Evolutionary conservation across 108 stramenopile species (phyloP), one percentile per base, ranked within the genome.

Genomic region (Discostella pseudostelligera): DNA sequence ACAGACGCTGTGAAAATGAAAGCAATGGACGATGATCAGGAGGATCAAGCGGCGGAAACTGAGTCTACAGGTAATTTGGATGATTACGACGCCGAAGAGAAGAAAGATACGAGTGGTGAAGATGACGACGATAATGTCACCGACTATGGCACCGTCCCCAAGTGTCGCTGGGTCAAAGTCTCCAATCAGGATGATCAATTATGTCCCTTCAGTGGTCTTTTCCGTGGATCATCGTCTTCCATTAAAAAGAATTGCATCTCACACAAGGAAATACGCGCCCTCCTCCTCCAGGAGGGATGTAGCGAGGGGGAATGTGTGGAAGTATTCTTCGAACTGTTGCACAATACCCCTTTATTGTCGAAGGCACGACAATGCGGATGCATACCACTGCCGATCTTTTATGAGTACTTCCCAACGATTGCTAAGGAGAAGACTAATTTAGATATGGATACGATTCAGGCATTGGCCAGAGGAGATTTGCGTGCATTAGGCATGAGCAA

Each of bases 281-380:
- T 79, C 2, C 55, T 88, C 24, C 0, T 49, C 9, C 69, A 56
- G 24, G 43, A 74, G 37, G 78, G 75, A 4, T 82, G 78, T 50
- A 56, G 58, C 40, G 57, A 77, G 2, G 58, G 64, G 51, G 83
- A 85, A 71, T 76, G 81, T 11, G 74, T 81, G 20, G 72, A 79
- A 45, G 70, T 83, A 1, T 84, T 82, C 63, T 85, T 88, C 49
- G 84, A 58, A 26, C 54, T 85, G 68, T 39, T 76, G 50, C 68
- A 72, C 39, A 22, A 32, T n/a, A 50, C 56, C 1, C 77, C 77
- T 4, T 9, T 32, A 9, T 50, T 29, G 25, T 78, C 77, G 11
- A 29, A 59, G 22, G 72, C 59, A 7, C 67, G 77, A 7, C 58
- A 60, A 26, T 49, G 25, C n/a, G 77, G 77, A 8, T 73, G 67